Conservation (phyloP, 345 rosid genomes). For the Gossypium arboreum region DNA sequence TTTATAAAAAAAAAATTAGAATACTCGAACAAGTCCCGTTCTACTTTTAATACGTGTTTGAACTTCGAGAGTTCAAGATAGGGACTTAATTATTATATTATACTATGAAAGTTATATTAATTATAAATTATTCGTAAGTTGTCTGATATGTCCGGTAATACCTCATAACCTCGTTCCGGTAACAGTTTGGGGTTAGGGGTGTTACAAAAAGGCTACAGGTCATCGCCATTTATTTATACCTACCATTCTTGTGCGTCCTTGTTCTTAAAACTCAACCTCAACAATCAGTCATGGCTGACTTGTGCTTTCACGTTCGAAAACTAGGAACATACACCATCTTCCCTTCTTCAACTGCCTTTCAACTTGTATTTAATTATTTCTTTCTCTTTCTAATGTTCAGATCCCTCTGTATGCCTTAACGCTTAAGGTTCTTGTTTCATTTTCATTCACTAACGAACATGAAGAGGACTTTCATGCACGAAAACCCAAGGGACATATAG, state of each 20-base stretch:
- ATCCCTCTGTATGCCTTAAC: neutral
- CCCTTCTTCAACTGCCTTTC: constrained; percentile 16
- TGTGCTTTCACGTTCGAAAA: neutral
- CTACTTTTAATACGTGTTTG: too few species aligned
- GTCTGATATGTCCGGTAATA: too few species aligned
- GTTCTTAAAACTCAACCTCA: neutral
- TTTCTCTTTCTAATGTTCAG: neutral
- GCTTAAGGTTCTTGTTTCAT: neutral
- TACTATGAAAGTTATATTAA: too few species aligned
- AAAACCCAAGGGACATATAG: neutral
- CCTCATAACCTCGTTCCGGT: too few species aligned
- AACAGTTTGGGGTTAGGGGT: too few species aligned
- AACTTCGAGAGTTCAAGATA: too few species aligned
- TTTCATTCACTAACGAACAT: neutral
- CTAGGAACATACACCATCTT: neutral
- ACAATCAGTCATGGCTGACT: constrained; percentile 12
- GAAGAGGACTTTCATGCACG: neutral
- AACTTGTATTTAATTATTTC: neutral
- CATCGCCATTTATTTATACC: neutral
- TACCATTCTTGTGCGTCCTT: neutral
- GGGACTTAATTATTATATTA: too few species aligned
- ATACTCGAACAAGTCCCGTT: too few species aligned
- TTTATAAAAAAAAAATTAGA: too few species aligned
- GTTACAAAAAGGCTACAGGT: neutral
- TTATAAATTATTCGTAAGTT: too few species aligned